Evolutionary conservation across 2,329 filamentous ascomycete species (phyloP).

Genomic region (Colletotrichum sp.): DNA sequence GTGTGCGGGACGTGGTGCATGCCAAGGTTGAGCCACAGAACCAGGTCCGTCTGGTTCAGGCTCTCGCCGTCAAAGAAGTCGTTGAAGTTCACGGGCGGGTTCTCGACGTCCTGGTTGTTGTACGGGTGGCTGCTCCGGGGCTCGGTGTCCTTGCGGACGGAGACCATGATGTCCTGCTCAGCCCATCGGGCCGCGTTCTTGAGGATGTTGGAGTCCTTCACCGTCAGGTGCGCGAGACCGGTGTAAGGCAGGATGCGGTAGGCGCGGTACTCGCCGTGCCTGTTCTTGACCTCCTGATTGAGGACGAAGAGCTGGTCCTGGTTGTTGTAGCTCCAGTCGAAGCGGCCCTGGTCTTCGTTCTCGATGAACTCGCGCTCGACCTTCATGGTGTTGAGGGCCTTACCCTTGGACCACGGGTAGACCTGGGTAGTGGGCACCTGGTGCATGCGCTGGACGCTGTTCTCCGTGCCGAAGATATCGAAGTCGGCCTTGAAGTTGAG

Average conservation of each 20-base stretch:
- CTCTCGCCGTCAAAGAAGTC: constrained; percentile 48
- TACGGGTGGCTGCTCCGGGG: constrained; percentile 47
- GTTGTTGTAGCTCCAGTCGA: constrained; percentile 54
- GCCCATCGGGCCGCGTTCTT: constrained; percentile 53
- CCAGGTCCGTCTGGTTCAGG: constrained; percentile 40
- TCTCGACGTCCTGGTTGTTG: constrained; percentile 47
- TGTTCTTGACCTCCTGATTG: constrained; percentile 53
- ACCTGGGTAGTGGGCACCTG: constrained; percentile 34
- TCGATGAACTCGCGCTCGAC: constrained; percentile 46
- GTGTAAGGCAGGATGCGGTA: constrained; percentile 52
- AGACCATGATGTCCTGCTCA: constrained; percentile 55
- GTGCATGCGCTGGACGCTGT: constrained; percentile 44
- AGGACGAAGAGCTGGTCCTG: constrained; percentile 54
- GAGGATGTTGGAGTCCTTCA: constrained; percentile 51
- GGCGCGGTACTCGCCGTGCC: constrained; percentile 56
- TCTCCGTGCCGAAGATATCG: constrained; percentile 53
- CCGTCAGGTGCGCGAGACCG: constrained; percentile 48
- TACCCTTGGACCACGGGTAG: constrained; percentile 56
- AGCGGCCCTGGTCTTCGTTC: constrained; percentile 45
- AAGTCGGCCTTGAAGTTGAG: constrained; percentile 61
- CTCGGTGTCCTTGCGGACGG: constrained; percentile 58
- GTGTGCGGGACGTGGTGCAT: constrained; percentile 65
- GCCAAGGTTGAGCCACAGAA: constrained; percentile 58
- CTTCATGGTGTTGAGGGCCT: constrained; percentile 56
- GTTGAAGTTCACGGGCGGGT: constrained; percentile 56